Evolutionary conservation across 208 protist species (phyloP).

Genomic region (Trypanosoma melophagium): DNA sequence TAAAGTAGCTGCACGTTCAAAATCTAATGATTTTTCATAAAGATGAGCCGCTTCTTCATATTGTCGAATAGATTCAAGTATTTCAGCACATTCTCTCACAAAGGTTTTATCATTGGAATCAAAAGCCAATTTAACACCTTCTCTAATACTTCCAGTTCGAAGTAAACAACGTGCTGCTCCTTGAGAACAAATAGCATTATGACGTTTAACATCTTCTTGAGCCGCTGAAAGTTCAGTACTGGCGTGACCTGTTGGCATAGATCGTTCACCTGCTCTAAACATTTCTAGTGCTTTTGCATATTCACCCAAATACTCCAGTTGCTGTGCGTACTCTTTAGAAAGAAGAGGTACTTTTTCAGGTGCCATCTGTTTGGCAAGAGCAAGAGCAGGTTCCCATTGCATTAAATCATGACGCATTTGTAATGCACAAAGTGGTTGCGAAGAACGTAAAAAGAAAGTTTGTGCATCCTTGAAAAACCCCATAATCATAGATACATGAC

Average conservation of each 20-base stretch:
- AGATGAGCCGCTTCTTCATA: conserved; percentile 93
- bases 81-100: conserved; percentile 89
- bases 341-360: conserved; percentile 89
- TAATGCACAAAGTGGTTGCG: conserved; percentile 90
- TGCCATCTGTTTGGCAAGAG: conserved; percentile 91
- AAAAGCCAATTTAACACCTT: conserved; percentile 84
- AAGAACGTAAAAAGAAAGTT: conserved; percentile 90
- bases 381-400: conserved; percentile 95
- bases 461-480: conserved; percentile 93
- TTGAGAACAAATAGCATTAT: conserved; percentile 83
- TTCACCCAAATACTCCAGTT: conserved; percentile 96
- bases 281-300: conserved; percentile 89
- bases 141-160: conserved; percentile 79
- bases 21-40: conserved; percentile 91
- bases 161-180: conserved; percentile 90
- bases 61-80: conserved; percentile 92
- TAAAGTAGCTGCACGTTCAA: conserved; percentile 92
- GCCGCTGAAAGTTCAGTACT: conserved; percentile 77
- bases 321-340: conserved; percentile 93
- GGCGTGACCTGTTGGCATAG: conserved; percentile 70
- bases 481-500: conserved; percentile 94
- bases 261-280: conserved; percentile 71
- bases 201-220: conserved; percentile 63
- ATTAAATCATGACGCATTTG: conserved; percentile 97
- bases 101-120: conserved; percentile 67